Conservation (phyloP, 2,329 filamentous ascomycete genomes). For the Fusarium acutatum region DNA sequence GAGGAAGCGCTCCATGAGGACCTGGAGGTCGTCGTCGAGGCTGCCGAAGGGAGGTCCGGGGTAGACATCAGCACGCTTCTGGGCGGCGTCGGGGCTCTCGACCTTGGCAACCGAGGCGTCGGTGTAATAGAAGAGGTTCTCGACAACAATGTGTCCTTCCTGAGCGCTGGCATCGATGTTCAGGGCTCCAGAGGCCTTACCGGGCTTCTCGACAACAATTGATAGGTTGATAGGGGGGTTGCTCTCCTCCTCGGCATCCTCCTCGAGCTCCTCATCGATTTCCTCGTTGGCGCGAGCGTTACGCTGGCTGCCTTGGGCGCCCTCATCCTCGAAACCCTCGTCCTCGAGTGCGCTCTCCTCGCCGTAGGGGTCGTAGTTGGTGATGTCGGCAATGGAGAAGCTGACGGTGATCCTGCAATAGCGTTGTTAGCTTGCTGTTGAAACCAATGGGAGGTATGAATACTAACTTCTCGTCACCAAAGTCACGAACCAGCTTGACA, state of each 20-base stretch:
- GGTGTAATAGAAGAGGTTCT: slow-evolving; percentile 89
- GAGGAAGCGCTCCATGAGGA: slow-evolving; percentile 90
- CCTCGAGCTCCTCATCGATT: slow-evolving; percentile 50
- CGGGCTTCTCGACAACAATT: slow-evolving; percentile 87
- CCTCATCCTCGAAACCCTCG: slow-evolving; percentile 51
- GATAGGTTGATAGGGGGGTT: slow-evolving; percentile 84
- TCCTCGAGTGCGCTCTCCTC: slow-evolving; percentile 52
- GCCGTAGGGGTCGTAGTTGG: slow-evolving; percentile 50
- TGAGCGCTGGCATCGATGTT: slow-evolving; percentile 87
- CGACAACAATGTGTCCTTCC: slow-evolving; percentile 85
- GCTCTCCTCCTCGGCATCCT: slow-evolving; percentile 62
- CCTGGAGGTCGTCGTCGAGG: slow-evolving; percentile 94
- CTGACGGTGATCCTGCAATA: slow-evolving; percentile 52
- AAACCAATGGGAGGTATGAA: not conserved
- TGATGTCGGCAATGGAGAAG: slow-evolving; percentile 55
- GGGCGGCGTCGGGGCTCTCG: slow-evolving; percentile 77
- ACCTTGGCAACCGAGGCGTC: slow-evolving; percentile 81
- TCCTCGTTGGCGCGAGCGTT: slow-evolving; percentile 52
- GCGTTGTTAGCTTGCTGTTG: slow-evolving; percentile 19
- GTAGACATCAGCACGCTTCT: slow-evolving; percentile 81
- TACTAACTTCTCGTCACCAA: slow-evolving; percentile 86
- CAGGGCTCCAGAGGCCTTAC: slow-evolving; percentile 75
- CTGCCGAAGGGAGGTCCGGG: slow-evolving; percentile 91
- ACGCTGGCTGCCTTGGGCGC: slow-evolving; percentile 58
- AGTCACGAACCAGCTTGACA: slow-evolving; percentile 82